Conservation (phyloP, 306 rosid genomes). For the Prunus mume region DNA sequence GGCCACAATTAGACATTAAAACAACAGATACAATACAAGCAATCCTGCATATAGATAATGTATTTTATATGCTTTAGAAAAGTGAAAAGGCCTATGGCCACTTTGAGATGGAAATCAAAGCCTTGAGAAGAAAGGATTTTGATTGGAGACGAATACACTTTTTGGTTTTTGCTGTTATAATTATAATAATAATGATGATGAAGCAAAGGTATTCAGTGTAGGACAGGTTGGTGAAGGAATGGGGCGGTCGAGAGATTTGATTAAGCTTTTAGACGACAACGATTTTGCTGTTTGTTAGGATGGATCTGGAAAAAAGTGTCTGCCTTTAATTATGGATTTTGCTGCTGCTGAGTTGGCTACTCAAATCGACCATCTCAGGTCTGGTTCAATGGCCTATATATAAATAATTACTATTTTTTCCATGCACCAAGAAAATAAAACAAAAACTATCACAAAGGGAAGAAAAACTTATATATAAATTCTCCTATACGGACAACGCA, state of each 20-base stretch:
- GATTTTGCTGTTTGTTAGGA: constrained; percentile 29
- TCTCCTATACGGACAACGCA: too few species aligned
- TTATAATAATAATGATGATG: constrained; percentile 17
- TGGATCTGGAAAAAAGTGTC: constrained; percentile 31
- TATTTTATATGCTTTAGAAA: neutral
- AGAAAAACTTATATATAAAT: too few species aligned
- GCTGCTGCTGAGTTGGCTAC: constrained; percentile 31
- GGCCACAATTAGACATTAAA: constrained; percentile 27
- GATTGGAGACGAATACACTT: constrained; percentile 43
- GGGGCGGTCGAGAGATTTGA: constrained; percentile 39
- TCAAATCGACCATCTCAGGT: constrained; percentile 30
- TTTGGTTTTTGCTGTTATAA: constrained; percentile 31
- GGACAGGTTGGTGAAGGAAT: constrained; percentile 43
- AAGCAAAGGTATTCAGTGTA: constrained; percentile 32
- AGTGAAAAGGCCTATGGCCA: constrained; percentile 19
- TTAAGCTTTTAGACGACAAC: constrained; percentile 16
- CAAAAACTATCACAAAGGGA: neutral
- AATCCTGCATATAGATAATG: neutral
- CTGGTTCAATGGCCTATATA: constrained; percentile 28
- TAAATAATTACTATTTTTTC: neutral
- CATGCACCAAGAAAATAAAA: neutral
- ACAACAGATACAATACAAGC: neutral
- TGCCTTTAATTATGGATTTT: constrained; percentile 29
- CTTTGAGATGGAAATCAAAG: constrained; percentile 37
- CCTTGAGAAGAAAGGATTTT: constrained; percentile 42